phyloP scores from a whole-genome alignment of 345 rosid genomes.

The Acer saccharum region DNA sequence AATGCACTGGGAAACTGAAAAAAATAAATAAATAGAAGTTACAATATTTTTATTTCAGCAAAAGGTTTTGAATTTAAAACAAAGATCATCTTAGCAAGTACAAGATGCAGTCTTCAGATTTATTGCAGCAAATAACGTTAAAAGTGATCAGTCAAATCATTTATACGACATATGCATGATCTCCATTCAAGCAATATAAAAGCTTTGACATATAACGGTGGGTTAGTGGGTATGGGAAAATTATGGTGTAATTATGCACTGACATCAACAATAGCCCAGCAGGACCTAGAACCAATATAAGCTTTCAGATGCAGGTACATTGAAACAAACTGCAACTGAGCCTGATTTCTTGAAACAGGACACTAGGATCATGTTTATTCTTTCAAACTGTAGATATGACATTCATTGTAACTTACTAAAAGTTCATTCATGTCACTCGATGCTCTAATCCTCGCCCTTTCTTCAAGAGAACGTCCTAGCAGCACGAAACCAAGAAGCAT shows the following conservation, averaged over 20 bases:
- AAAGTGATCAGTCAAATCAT: constrained; percentile 1
- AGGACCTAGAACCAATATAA: not conserved
- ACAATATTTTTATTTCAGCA: not conserved
- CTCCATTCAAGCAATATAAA: not conserved
- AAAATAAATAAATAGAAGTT: not conserved
- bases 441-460: constrained; percentile 80
- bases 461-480: constrained; percentile 94
- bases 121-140: not conserved
- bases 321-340: not conserved
- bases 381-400: constrained; percentile 1
- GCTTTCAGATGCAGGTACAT: not conserved
- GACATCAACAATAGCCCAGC: not conserved
- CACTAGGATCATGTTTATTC: constrained; percentile 4
- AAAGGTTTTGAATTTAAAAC: constrained; percentile 4
- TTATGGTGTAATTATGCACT: not conserved
- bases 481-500: constrained; percentile 99
- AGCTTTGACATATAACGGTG: not conserved
- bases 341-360: constrained; percentile 13
- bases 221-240: constrained; percentile 1
- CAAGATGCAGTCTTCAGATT: not conserved
- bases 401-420: constrained; percentile 52
- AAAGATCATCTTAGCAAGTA: not conserved
- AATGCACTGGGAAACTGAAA: not conserved
- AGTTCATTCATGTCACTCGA: constrained; percentile 97
- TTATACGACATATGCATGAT: not conserved